phyloP scores from a whole-genome alignment of 768 basidiomycete genomes.

The Calocera viscosa region DNA sequence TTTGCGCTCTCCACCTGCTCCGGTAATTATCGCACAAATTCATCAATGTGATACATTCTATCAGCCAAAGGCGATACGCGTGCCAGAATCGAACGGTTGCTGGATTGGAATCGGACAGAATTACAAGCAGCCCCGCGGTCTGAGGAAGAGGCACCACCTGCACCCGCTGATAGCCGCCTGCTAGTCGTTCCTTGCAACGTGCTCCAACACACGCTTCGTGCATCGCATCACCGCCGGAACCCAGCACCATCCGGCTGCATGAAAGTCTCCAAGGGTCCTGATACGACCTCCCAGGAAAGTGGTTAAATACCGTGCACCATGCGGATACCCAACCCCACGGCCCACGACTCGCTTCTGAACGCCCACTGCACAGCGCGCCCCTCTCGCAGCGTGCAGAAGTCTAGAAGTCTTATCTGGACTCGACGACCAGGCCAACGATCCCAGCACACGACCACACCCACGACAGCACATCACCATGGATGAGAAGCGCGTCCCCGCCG shows the following conservation, averaged over 20 bases:
- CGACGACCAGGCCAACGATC: not conserved
- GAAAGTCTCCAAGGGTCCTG: not conserved
- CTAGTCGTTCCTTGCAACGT: not conserved
- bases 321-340: not conserved
- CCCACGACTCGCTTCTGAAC: not conserved
- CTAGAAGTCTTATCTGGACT: not conserved
- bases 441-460: not conserved
- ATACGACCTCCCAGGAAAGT: not conserved
- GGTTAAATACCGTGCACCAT: conserved; percentile 1
- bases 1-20: too few species aligned
- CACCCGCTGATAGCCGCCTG: not conserved
- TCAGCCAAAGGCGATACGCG: not conserved
- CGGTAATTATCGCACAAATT: too few species aligned
- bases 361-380: not conserved
- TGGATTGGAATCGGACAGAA: not conserved
- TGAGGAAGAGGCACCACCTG: not conserved
- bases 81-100: not conserved
- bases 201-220: not conserved
- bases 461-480: not conserved
- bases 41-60: not conserved
- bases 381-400: not conserved
- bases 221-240: not conserved
- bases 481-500: not conserved
- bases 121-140: not conserved
- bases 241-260: not conserved